Base-by-base conservation (phyloP, 2,329 filamentous ascomycete species). In the Fusarium duplospermum region DNA sequence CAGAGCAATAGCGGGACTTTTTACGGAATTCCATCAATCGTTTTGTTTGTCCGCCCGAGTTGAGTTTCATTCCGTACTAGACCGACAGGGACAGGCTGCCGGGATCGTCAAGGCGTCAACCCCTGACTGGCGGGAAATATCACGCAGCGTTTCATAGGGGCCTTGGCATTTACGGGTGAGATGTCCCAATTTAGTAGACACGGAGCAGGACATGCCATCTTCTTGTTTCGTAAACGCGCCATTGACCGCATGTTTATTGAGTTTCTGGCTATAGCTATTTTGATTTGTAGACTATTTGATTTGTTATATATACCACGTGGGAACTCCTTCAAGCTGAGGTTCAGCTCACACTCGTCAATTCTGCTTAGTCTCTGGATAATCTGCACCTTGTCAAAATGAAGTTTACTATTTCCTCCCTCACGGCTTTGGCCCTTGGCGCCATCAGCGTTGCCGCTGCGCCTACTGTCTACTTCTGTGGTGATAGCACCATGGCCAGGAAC, bases 401-500 rank as follows among this genome's bases (percentile, higher is more conserved):
- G 66, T 63, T 77, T 45, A 56, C 72, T 13, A 18, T 52, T 24
- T 54, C 68, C 24, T 66, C 70, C 14, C 29, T 80, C n/a, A 62
- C 62, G 10, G 67, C 73, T 2, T 27, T 80, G 6, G 67, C 64
- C 11, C 58, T 75, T 20, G 69, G 76, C 18, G 72, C 69, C 35
- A 56, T 74, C 31, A 66, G 73, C 13, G 64, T 63, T 4, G 68
- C 71, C 1, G 72, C 70, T 3, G 60, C 56, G 6, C 72, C 74
- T 2, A 89, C 86, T 1, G 82, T 90, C 22, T 89, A 89, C 74
- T 82, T 91, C 40, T 88, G 87, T 10, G 90, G 90, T 36, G 90
- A 92, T 78, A 90, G 88, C 18, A 92, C 90, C 1, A 92, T 91
- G 89, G 89, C 89, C 3, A 80, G 78, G 45, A 83, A 80, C 13